phyloP scores from a whole-genome alignment of 768 basidiomycete genomes.

The Pulveroboletus sp. region DNA sequence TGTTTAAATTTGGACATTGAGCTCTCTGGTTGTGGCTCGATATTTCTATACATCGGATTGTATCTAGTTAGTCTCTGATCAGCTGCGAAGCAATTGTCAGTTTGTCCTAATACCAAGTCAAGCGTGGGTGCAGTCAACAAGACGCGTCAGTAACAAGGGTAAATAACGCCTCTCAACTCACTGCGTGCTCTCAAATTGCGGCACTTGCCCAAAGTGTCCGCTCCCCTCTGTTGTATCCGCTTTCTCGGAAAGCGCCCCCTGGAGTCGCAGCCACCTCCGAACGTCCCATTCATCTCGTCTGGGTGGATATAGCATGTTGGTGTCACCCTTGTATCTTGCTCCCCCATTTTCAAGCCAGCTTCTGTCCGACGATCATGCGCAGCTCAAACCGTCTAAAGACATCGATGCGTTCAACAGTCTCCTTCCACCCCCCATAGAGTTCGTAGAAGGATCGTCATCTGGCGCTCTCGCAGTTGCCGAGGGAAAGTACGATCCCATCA shows the following conservation, averaged over 20 bases:
- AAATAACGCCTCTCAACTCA: constrained; percentile 21
- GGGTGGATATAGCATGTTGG: constrained; percentile 52
- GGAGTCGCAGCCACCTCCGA: constrained; percentile 2
- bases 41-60: not conserved
- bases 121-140: constrained; percentile 7
- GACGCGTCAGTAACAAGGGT: constrained; percentile 23
- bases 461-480: constrained; percentile 67
- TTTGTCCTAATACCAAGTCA: no score
- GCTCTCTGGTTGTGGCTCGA: not conserved
- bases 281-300: constrained; percentile 1
- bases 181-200: not conserved
- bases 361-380: constrained; percentile 46
- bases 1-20: constrained; percentile 3
- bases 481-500: constrained; percentile 80
- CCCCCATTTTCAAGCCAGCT: constrained; percentile 50
- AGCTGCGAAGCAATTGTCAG: no score
- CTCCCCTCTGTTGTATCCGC: constrained; percentile 12
- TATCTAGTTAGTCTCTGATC: no score
- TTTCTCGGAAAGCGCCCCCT: constrained; percentile 2
- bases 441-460: constrained; percentile 80
- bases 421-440: constrained; percentile 79
- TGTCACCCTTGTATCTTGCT: constrained; percentile 55
- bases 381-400: constrained; percentile 66
- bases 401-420: constrained; percentile 72
- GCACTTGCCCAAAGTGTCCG: constrained; percentile 16